A percentile compares a stretch with the other conserved stretches of the same genome.
Conservation (phyloP, 805 yeast species). For the Kuraishia molischiana region DNA sequence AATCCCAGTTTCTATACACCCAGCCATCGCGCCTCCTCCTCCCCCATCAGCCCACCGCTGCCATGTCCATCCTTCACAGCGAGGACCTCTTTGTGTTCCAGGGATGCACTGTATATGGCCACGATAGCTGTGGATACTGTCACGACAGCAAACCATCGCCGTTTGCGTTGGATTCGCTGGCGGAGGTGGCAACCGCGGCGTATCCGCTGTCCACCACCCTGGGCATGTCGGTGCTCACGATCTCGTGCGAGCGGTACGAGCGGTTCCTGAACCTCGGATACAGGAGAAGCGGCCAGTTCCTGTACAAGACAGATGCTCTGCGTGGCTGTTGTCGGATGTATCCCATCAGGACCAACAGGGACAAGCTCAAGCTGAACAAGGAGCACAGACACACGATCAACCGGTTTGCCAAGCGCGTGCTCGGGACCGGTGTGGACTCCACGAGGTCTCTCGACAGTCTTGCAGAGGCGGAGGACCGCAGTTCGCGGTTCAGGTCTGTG, state of each 20-base stretch:
- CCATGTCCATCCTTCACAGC: too few relatives aligned
- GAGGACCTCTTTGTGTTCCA: background rate
- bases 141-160: conserved; percentile 25
- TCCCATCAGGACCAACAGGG: conserved; percentile 58
- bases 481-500: conserved; percentile 22
- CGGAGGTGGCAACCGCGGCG: background rate
- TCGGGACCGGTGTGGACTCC: conserved; percentile 3
- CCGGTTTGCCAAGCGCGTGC: conserved; percentile 38
- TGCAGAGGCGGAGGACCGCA: conserved; percentile 7
- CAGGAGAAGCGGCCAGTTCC: conserved; percentile 66
- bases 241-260: conserved; percentile 50
- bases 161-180: conserved; percentile 25
- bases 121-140: conserved; percentile 68
- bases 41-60: too few relatives aligned
- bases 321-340: conserved; percentile 73
- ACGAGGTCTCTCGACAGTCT: conserved; percentile 1
- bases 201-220: conserved; percentile 16
- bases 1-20: too few relatives aligned
- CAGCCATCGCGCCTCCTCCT: too few relatives aligned
- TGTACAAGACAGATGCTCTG: conserved; percentile 58
- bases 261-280: conserved; percentile 60
- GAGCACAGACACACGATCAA: conserved; percentile 61
- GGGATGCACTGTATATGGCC: conserved; percentile 22
- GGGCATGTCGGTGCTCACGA: conserved; percentile 30
- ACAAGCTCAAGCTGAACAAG: conserved; percentile 39